Evolutionary conservation across 1,284 basidiomycete genomes (phyloP), one percentile per base, ranked within the genome.

Genomic region (Tilletiopsis washingtonensis): DNA sequence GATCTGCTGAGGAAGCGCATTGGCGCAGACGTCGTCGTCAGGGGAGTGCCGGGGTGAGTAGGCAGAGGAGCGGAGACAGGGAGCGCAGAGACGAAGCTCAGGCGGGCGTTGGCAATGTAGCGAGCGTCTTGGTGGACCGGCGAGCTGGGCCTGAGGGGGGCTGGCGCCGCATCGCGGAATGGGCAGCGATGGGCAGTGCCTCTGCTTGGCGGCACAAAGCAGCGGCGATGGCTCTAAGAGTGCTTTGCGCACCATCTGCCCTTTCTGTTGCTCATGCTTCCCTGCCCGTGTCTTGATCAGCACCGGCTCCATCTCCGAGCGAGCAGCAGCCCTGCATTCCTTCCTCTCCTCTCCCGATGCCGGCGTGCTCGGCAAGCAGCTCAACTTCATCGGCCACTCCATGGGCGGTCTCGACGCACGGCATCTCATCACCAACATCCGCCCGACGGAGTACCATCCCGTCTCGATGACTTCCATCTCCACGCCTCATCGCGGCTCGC

Each of bases 311-410:
- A 86, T 99, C 50, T 77, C 82, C 38, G 84, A 87, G 27, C 83
- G 94, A 12, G 87, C 91, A 0, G 80, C 84, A 53, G 80, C 81
- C 42, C 78, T 99, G 57, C 81, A 98, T 74, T 77, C 79, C 20
- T 83, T 86, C 58, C 79, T 99, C 9, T 51, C 43, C 37, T 78
- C 81, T 54, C 73, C 78, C 24, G 84, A 81, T 45, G 83, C 84
- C 1, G 63, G 59, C 9, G 57, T 75, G 4, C 77, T 77, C 41
- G 88, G 81, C 42, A 81, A 81, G 65, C 85, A 81, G 47, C 74
- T 97, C 67, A 98, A 99, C 74, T 84, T 99, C 66, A 78, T 98
- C 40, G 94, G 88, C 0, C 94, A 99, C 73, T 91, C 88, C 17
- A 99, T 99, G 94, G 80, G 77, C 17, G 59, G 75, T 4, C 56